A percentile compares a stretch with the other conserved stretches of the same genome.
Evolutionary conservation across 108 stramenopile species (phyloP).

Genomic region (Cyclotella baltica): DNA sequence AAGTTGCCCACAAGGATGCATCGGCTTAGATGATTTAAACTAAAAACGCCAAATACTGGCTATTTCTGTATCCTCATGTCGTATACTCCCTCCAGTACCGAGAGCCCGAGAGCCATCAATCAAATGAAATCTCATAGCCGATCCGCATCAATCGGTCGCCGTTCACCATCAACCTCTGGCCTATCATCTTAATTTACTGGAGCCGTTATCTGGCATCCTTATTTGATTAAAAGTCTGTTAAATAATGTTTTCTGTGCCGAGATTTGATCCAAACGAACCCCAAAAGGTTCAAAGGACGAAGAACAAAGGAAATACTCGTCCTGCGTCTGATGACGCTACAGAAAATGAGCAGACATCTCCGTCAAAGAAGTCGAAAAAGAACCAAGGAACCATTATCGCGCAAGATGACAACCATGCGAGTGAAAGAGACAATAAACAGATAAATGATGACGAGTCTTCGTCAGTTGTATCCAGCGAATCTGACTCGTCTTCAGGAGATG

Average conservation of each 20-base stretch:
- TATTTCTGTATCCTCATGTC: too few species aligned
- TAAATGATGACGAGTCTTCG: constrained; percentile 21
- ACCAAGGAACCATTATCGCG: background rate
- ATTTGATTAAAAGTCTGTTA: too few species aligned
- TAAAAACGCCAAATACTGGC: too few species aligned
- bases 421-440: background rate
- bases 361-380: background rate
- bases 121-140: too few species aligned
- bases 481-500: constrained; percentile 30
- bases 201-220: too few species aligned
- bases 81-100: too few species aligned
- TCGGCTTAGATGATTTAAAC: too few species aligned
- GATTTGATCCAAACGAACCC: constrained; percentile 67
- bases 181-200: too few species aligned
- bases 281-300: constrained; percentile 37
- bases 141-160: too few species aligned
- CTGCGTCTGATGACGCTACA: background rate
- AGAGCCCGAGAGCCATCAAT: too few species aligned
- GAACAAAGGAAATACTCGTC: constrained; percentile 16
- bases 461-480: constrained; percentile 39
- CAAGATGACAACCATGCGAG: background rate
- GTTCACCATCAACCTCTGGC: too few species aligned
- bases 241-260: constrained; percentile 82
- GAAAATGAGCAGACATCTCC: background rate
- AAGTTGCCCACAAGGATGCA: too few species aligned